A percentile compares a stretch with the other conserved stretches of the same genome.
phyloP scores from a whole-genome alignment of 1,284 basidiomycete genomes.

The Retiboletus flavoniger region DNA sequence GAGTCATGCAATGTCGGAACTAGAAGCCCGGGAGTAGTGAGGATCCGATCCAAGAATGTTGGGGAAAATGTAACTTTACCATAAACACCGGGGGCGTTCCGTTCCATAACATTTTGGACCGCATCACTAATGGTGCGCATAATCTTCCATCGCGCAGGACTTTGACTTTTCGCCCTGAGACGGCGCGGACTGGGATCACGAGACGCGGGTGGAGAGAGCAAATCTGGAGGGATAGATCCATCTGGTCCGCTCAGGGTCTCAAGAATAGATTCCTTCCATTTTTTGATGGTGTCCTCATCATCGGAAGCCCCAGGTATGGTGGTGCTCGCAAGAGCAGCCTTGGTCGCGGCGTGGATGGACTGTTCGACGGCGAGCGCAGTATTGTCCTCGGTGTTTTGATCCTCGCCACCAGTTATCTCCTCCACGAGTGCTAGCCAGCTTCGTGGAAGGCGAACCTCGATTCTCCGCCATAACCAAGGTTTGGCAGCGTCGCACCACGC shows the following conservation, averaged over 20 bases:
- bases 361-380: constrained; percentile 61
- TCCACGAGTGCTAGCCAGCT: constrained; percentile 79
- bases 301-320: constrained; percentile 33
- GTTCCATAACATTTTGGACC: constrained; percentile 64
- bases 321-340: constrained; percentile 50
- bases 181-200: constrained; percentile 78
- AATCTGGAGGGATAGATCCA: constrained; percentile 64
- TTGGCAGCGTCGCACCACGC: constrained; percentile 76
- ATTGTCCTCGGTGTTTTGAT: constrained; percentile 46
- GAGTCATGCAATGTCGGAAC: constrained; percentile 73
- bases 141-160: constrained; percentile 78
- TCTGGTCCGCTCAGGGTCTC: constrained; percentile 59
- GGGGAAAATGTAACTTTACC: constrained; percentile 34
- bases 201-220: constrained; percentile 72
- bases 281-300: constrained; percentile 45
- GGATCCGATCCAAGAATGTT: constrained; percentile 1
- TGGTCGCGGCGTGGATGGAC: constrained; percentile 61
- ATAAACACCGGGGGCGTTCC: constrained; percentile 65
- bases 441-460: constrained; percentile 75
- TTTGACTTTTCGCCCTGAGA: constrained; percentile 69
- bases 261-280: constrained; percentile 61
- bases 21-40: constrained; percentile 30
- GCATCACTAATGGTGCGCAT: constrained; percentile 73
- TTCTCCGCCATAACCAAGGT: constrained; percentile 76
- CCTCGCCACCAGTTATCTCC: constrained; percentile 70